These are phyloP conservation scores for Brettanomyces nanus DNA, from an alignment of 805 yeast genomes.

Conservation along the genomic window DNA sequence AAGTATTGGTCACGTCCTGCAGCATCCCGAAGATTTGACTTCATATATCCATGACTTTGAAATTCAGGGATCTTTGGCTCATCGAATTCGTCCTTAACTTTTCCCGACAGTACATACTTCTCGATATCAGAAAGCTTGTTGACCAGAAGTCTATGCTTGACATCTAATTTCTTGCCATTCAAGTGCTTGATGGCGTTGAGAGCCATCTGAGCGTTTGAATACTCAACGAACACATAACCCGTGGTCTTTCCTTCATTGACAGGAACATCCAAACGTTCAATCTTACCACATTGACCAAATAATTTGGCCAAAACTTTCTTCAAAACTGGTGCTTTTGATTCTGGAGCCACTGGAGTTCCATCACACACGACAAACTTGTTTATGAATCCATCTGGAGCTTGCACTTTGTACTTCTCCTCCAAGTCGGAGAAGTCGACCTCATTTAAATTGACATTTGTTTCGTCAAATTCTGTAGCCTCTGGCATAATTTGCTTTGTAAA, in stretches of 20 bases:
- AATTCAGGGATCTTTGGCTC: constrained; percentile 72
- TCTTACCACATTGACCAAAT: constrained; percentile 69
- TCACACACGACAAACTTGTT: constrained; percentile 81
- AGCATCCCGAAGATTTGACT: constrained; percentile 86
- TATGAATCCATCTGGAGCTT: constrained; percentile 48
- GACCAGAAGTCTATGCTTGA: constrained; percentile 80
- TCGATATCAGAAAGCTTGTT: constrained; percentile 80
- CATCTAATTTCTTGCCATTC: constrained; percentile 87
- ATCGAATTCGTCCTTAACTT: constrained; percentile 48
- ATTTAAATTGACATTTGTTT: constrained; percentile 37
- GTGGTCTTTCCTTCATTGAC: constrained; percentile 68
- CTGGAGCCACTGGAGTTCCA: constrained; percentile 95
- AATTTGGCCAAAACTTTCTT: constrained; percentile 79
- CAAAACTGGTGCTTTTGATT: constrained; percentile 73
- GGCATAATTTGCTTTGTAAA: constrained; percentile 3
- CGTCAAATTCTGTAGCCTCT: constrained; percentile 21
- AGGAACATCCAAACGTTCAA: constrained; percentile 79
- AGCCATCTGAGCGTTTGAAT: constrained; percentile 57
- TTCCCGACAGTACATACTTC: constrained; percentile 60
- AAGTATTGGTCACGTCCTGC: constrained; percentile 86
- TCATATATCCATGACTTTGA: constrained; percentile 71
- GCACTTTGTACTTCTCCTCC: constrained; percentile 63
- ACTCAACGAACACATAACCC: constrained; percentile 84
- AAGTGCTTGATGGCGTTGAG: constrained; percentile 70
- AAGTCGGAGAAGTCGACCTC: constrained; percentile 78